Base-by-base conservation (phyloP, 1,139 yeast species). In the Wickerhamomyces sp. region DNA sequence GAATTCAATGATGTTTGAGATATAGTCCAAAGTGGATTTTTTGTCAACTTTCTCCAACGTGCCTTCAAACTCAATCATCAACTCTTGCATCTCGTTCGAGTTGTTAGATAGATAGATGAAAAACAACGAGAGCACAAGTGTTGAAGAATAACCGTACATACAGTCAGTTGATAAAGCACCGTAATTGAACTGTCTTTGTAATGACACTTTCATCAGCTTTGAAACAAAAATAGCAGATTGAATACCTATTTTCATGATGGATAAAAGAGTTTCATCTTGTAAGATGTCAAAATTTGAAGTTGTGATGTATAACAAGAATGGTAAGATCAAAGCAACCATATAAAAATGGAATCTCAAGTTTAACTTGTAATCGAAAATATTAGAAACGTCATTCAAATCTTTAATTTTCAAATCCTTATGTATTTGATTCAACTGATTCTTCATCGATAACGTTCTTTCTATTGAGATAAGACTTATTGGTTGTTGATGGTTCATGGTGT, bases 81-180 rank as follows among this genome's bases (percentile, higher is more conserved):
- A 31, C 38, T 60, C 60, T 28, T 56, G 47, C 23, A 52, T 41
- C 16, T 40, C 45, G 16, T 49, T 45, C 4, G 57, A 47, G n/a
- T 56, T 49, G 39, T 62, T 57, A 20, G 62, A 43, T n/a, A 65
- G 50, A 36, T 61, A 62, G 16, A 66, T 56, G 33, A 64, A 51
- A 15, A 66, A 56, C 31, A 66, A 42, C 0, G 52, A 49, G 4
- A 49, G 31, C 2, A 59, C 59, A 58, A 67, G 54, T 2, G 60
- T 57, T 2, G 69, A 62, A 37, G 59, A 59, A 39, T 67, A 67
- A 5, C 62, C 64, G 42, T 59, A 59, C 45, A 63, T 63, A 26
- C 65, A 59, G 38, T 67, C 72, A 28, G 56, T 55, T 27, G 62
- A 60, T 11, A 63, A 32, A 1, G 67, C 63, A 17, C 71, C 70